Evolutionary conservation across 306 rosid species (phyloP).

Genomic region (Gillenia trifoliata): DNA sequence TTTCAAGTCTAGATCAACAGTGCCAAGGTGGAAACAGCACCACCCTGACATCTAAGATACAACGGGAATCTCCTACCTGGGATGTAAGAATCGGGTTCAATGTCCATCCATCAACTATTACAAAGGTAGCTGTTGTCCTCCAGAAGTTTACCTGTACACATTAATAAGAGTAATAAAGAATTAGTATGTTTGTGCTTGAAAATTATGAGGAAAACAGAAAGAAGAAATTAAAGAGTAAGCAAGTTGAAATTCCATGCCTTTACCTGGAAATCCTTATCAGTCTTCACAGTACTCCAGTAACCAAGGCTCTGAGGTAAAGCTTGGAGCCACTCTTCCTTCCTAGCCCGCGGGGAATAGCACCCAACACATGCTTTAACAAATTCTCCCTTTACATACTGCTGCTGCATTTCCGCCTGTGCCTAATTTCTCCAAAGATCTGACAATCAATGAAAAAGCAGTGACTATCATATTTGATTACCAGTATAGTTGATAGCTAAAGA

Average conservation of each 20-base stretch:
- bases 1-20: slow-evolving; percentile 93
- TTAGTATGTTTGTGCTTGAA: slow-evolving; percentile 1
- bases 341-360: slow-evolving; percentile 85
- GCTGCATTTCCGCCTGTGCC: slow-evolving; percentile 98
- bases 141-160: slow-evolving; percentile 80
- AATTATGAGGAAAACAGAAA: not conserved
- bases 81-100: slow-evolving; percentile 97
- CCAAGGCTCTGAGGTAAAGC: slow-evolving; percentile 91
- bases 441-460: slow-evolving; percentile 24
- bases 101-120: slow-evolving; percentile 94
- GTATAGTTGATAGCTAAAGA: slow-evolving; percentile 11
- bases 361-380: slow-evolving; percentile 77
- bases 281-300: slow-evolving; percentile 94
- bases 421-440: slow-evolving; percentile 94
- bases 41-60: slow-evolving; percentile 85
- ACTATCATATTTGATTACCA: slow-evolving; percentile 3
- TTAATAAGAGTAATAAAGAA: slow-evolving; percentile 10
- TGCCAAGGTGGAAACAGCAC: slow-evolving; percentile 67
- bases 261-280: slow-evolving; percentile 89
- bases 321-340: slow-evolving; percentile 93
- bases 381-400: slow-evolving; percentile 69
- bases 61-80: slow-evolving; percentile 95
- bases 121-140: slow-evolving; percentile 93
- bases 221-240: not conserved
- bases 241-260: slow-evolving; percentile 47